Conservation (phyloP, 164 flowering plant genomes). For the Umbellularia californica region DNA sequence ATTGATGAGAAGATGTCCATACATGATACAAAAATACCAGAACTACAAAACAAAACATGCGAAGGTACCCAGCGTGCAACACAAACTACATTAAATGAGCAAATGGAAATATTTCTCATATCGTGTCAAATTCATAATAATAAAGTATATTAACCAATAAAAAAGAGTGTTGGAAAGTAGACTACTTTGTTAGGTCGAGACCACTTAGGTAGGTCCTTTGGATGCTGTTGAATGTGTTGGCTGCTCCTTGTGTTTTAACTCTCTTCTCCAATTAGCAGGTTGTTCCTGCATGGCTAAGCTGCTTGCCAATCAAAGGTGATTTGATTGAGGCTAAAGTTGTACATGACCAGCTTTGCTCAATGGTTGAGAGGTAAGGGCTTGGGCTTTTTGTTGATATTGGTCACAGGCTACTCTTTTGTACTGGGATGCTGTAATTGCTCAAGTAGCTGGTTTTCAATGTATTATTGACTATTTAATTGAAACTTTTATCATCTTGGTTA, state of each 20-base stretch:
- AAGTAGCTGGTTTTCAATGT: background rate
- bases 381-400: background rate
- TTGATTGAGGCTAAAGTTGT: slow-evolving; percentile 90
- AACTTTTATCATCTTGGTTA: background rate
- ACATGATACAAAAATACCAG: too few species aligned
- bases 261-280: slow-evolving; percentile 41
- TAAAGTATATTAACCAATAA: too few species aligned
- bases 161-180: background rate
- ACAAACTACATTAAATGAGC: too few species aligned
- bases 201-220: background rate
- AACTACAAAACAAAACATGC: too few species aligned
- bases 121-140: too few species aligned
- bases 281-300: slow-evolving; percentile 82
- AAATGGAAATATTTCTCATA: too few species aligned
- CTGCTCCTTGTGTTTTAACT: background rate
- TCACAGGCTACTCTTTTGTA: background rate
- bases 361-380: slow-evolving; percentile 76
- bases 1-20: too few species aligned
- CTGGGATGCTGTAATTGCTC: background rate
- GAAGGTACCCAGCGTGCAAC: too few species aligned
- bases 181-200: background rate
- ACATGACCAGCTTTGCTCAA: slow-evolving; percentile 92
- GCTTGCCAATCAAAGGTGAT: slow-evolving; percentile 89
- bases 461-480: background rate
- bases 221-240: background rate